Percentiles rank a stretch among this genome's conserved stretches.
phyloP scores from a whole-genome alignment of 1,284 basidiomycete species.

The Puccinia novopanici region DNA sequence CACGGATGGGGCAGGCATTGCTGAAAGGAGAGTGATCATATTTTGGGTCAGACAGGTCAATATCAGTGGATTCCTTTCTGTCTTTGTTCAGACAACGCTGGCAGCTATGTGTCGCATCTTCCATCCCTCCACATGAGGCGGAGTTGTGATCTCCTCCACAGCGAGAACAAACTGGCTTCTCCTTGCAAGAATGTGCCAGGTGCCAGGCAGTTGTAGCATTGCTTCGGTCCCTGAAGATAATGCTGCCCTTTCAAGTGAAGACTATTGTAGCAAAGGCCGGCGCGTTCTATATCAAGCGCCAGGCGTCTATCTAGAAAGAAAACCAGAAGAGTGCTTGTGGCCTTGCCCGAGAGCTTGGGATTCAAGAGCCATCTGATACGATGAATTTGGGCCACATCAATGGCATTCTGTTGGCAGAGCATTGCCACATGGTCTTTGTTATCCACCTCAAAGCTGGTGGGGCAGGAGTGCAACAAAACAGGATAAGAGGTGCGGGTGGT shows the following conservation, averaged over 20 bases:
- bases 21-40: slow-evolving; percentile 3
- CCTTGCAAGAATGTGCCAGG: neutral
- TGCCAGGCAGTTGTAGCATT: slow-evolving; percentile 18
- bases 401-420: slow-evolving; percentile 3
- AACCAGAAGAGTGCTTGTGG: neutral
- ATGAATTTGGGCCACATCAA: neutral
- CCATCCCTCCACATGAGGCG: neutral
- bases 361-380: neutral
- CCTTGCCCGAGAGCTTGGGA: no score
- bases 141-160: slow-evolving; percentile 14
- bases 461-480: neutral
- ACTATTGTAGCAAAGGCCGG: neutral
- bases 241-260: neutral
- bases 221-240: neutral
- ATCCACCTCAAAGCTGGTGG: neutral
- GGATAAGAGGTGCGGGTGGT: neutral
- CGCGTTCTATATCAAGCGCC: neutral
- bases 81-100: neutral
- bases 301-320: neutral
- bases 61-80: neutral
- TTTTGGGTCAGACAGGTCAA: neutral
- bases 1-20: neutral
- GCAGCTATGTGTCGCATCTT: neutral
- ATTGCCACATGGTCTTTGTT: neutral
- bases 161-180: neutral